A percentile compares a stretch with the other conserved stretches of the same genome.
phyloP scores from a whole-genome alignment of 805 yeast genomes.

The Suhomyces vadensis region DNA sequence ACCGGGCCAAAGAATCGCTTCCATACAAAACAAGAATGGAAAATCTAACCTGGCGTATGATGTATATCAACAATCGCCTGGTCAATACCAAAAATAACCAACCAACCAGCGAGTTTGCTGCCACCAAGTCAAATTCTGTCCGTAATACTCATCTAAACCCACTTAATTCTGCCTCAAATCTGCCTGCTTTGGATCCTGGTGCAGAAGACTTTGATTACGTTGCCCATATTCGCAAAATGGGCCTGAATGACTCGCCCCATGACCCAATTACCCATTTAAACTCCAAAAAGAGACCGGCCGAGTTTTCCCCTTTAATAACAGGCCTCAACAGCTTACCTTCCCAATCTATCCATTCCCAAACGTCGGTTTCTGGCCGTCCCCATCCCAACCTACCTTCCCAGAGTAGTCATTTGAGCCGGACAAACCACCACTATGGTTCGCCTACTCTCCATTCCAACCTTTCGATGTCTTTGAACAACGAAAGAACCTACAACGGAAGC shows the following conservation, averaged over 20 bases:
- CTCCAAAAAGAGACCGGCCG: constrained; percentile 22
- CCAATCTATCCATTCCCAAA: not conserved
- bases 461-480: constrained; percentile 19
- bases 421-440: not conserved
- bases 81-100: not conserved
- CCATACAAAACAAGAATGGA: constrained; percentile 80
- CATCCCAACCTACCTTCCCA: not conserved
- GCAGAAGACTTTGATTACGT: constrained; percentile 62
- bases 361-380: constrained; percentile 1
- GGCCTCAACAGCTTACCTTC: constrained; percentile 6
- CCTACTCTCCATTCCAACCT: constrained; percentile 12
- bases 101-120: too few species aligned
- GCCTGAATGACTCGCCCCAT: constrained; percentile 35
- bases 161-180: not conserved
- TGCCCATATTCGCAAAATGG: constrained; percentile 61
- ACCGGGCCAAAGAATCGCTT: constrained; percentile 68
- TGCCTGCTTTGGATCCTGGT: constrained; percentile 15
- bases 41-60: constrained; percentile 85
- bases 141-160: too few species aligned
- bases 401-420: too few species aligned
- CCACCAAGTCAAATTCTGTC: too few species aligned
- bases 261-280: constrained; percentile 1
- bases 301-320: constrained; percentile 21
- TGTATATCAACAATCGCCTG: constrained; percentile 50
- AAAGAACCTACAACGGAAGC: constrained; percentile 5